Conservation (phyloP, 306 rosid species). For the Fragaria nilgerrensis region DNA sequence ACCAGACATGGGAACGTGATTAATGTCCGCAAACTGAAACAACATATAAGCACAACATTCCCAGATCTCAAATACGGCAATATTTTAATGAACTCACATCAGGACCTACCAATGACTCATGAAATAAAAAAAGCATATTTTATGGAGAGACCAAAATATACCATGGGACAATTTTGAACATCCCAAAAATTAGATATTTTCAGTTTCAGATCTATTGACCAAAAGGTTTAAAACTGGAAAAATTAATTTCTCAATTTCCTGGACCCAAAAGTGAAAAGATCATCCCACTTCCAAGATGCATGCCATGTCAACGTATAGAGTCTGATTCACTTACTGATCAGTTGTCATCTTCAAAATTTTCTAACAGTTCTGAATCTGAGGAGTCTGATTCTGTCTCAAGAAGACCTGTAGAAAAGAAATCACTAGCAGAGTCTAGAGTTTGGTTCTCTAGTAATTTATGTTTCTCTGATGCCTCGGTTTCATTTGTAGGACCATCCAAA, state of each 20-base stretch:
- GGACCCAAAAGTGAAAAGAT: background rate
- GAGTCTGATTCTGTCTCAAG: constrained; percentile 43
- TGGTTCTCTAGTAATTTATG: constrained; percentile 22
- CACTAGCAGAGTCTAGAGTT: constrained; percentile 23
- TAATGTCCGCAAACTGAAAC: background rate
- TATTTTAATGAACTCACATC: background rate
- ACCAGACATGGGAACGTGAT: constrained; percentile 16
- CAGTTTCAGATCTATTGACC: background rate
- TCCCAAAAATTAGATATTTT: background rate
- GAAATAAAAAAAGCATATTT: background rate
- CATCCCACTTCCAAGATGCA: background rate
- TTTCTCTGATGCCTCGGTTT: constrained; percentile 27
- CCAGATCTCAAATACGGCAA: background rate
- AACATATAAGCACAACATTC: background rate
- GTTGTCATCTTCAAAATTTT: constrained; percentile 40
- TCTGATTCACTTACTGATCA: constrained; percentile 19
- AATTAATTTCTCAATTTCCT: background rate
- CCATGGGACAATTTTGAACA: background rate
- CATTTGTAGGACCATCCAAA: constrained; percentile 44
- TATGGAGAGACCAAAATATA: background rate
- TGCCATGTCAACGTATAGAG: constrained; percentile 1
- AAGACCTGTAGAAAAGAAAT: constrained; percentile 31
- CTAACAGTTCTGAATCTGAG: constrained; percentile 19
- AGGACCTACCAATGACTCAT: background rate
- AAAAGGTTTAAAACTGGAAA: background rate